Evolutionary conservation across 78 protist species (phyloP), one percentile per base, ranked within the genome.

Genomic region (Polysphondylium violaceum): DNA sequence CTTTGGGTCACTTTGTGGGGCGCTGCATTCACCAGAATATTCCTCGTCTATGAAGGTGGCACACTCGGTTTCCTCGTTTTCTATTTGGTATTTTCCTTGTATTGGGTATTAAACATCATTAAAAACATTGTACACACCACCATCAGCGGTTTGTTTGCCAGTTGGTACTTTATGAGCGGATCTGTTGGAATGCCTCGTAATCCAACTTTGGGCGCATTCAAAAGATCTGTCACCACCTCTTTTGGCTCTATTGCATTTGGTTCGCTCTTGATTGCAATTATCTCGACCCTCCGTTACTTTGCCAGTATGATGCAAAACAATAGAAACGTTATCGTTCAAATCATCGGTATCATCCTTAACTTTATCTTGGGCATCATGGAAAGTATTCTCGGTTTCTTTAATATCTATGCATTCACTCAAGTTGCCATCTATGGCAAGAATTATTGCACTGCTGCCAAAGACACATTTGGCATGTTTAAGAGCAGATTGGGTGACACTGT

Each of bases 201-300:
- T 55, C 92, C 96, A 25, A 63, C 97, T 5, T 11, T 3, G 9
- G 53, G 43, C 11, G 19, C 96, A 1, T 36, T 92, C 19, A 33
- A 41, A 47, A 73, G 97, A 21, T 95, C 97, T 19, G 1, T 33
- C 1, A 85, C 96, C 0, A 93, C 86, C 5, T 83, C 94, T 7
- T 79, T 96, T 25, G 97, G 97, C 5, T 55, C 96, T 7, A 92
- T 96, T 51, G 94, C 97, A 74, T 79, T 96, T 19, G 96, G 97
- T 44, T 31, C 93, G 31, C 67, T 95, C 29, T 21, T 96, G 50
- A 86, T 94, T 11, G 71, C 96, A 16, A 4, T 79, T 31, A 19
- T 96, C 7, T 21, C 61, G 78, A 92, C 96, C 2, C 14, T 76
- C 21, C 67, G 93, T 21, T 63, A 65, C n/a, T 19, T 83, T 12